Evolutionary conservation across 2,329 filamentous ascomycete genomes (phyloP), one percentile per base, ranked within the genome.

Genomic region (Fusarium transvaalense): DNA sequence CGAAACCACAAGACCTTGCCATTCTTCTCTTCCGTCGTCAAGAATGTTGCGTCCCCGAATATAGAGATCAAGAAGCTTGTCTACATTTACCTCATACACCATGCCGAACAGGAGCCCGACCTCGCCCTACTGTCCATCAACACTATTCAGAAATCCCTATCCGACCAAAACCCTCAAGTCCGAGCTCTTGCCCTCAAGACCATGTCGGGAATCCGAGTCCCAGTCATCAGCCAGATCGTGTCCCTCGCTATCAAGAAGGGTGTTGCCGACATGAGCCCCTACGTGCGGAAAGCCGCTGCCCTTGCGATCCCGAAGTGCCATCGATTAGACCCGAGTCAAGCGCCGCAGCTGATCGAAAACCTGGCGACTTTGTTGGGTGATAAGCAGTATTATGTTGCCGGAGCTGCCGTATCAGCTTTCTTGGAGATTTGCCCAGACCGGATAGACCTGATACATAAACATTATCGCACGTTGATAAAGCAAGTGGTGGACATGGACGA

Each of bases 401-500:
- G 96, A 3, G 94, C 96, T 4, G 96, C 96, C 1, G 93, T 98
- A 5, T 89, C 91, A 37, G 92, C 96, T 1, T 97, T 97, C 74
- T 80, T 97, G 78, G 93, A 97, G 69, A 85, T 98, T 29, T 98
- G 95, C 71, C 94, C 96, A 0, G 91, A 97, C 17, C 85, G 92
- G 55, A 86, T 97, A 68, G 94, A 97, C 76, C 82, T 99, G 62
- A 89, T 99, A 71, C 96, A 99, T 79, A 90, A 91, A 69, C 92
- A 97, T 76, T 99, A 98, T 80, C 89, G 93, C 51, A 85, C 88
- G 35, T 82, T 99, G 66, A 90, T 97, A 66, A 92, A 89, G 78
- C 97, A 97, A 82, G 82, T 98, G 53, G 93, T 97, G 25, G 96
- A 99, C 77, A 99, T 99, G 96, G 96, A 99, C 76, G 96, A 99